phyloP scores from a whole-genome alignment of 1,284 basidiomycete species.

The Microbotryum silenes-acaulis region DNA sequence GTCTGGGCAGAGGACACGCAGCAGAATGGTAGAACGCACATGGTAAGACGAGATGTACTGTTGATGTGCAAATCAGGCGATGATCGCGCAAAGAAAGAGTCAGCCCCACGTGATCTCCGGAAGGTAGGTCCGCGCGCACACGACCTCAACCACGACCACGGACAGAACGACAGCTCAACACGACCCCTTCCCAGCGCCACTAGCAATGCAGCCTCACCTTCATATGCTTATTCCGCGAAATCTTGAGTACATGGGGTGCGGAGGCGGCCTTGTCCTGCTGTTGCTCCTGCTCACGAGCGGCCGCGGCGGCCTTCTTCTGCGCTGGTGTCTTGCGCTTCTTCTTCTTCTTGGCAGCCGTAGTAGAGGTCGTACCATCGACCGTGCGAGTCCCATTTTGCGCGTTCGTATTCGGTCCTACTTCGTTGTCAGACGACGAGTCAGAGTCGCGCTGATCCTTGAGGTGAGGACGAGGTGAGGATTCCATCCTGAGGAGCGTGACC shows the following conservation, averaged over 20 bases:
- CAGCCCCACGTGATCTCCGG: not conserved
- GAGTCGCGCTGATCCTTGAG: no score
- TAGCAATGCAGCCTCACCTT: conserved; percentile 5
- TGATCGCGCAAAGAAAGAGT: not conserved
- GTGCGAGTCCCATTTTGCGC: no score
- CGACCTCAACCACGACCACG: no score
- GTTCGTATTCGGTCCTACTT: no score
- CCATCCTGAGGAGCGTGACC: no score
- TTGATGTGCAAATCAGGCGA: not conserved
- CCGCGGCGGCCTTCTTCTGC: conserved; percentile 17
- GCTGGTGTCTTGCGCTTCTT: conserved; percentile 24
- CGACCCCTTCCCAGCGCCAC: not conserved
- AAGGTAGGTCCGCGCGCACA: no score
- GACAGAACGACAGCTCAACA: no score
- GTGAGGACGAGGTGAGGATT: no score
- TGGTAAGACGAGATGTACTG: conserved; percentile 46
- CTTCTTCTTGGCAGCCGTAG: conserved; percentile 17
- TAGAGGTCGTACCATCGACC: no score
- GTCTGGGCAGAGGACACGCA: not conserved
- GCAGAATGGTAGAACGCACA: conserved; percentile 47
- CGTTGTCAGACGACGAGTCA: no score
- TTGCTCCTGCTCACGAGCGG: conserved; percentile 5
- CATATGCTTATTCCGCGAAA: conserved; percentile 28
- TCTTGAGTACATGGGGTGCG: conserved; percentile 14
- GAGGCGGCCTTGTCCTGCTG: not conserved